Percentiles rank a stretch among this genome's conserved stretches.
Evolutionary conservation across 1,139 yeast species (phyloP).

Genomic region (Nakaseomyces uthaithaninus): DNA sequence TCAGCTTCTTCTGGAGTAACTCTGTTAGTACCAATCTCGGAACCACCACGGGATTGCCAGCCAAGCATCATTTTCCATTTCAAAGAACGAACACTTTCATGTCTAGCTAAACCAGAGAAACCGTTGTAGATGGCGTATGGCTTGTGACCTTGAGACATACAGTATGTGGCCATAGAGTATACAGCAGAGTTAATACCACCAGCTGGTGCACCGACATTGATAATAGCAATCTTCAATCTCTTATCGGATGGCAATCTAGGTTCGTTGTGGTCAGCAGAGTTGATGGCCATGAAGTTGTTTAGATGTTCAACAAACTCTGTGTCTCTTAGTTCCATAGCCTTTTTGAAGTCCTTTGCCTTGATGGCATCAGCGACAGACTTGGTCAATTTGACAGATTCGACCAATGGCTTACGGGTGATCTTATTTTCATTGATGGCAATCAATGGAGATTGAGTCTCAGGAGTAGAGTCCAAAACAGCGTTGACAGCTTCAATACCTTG

Average conservation of each 20-base stretch:
- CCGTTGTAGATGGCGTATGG: slow-evolving; percentile 88
- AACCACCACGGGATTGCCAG: slow-evolving; percentile 90
- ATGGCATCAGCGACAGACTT: slow-evolving; percentile 84
- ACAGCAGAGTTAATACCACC: slow-evolving; percentile 94
- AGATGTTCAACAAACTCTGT: slow-evolving; percentile 78
- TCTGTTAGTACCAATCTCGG: slow-evolving; percentile 92
- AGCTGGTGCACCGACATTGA: slow-evolving; percentile 95
- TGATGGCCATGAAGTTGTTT: slow-evolving; percentile 59
- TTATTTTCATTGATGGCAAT: slow-evolving; percentile 85
- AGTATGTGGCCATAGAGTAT: slow-evolving; percentile 83
- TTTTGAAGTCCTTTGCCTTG: slow-evolving; percentile 65
- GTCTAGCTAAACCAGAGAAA: slow-evolving; percentile 79
- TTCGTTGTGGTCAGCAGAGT: slow-evolving; percentile 57
- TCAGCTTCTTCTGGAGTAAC: slow-evolving; percentile 69
- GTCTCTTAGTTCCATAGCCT: slow-evolving; percentile 82
- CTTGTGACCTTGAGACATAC: slow-evolving; percentile 82
- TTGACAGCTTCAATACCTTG: slow-evolving; percentile 98
- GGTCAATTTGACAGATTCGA: slow-evolving; percentile 83
- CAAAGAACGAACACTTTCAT: slow-evolving; percentile 66
- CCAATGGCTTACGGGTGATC: slow-evolving; percentile 71
- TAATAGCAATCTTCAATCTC: slow-evolving; percentile 58
- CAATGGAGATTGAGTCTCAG: slow-evolving; percentile 91
- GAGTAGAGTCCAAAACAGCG: slow-evolving; percentile 81
- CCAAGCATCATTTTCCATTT: slow-evolving; percentile 82
- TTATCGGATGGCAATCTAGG: slow-evolving; percentile 43